Percentiles rank a stretch among this genome's conserved stretches.
Conservation (phyloP, 75 land plant species). For the Pinus taeda region DNA sequence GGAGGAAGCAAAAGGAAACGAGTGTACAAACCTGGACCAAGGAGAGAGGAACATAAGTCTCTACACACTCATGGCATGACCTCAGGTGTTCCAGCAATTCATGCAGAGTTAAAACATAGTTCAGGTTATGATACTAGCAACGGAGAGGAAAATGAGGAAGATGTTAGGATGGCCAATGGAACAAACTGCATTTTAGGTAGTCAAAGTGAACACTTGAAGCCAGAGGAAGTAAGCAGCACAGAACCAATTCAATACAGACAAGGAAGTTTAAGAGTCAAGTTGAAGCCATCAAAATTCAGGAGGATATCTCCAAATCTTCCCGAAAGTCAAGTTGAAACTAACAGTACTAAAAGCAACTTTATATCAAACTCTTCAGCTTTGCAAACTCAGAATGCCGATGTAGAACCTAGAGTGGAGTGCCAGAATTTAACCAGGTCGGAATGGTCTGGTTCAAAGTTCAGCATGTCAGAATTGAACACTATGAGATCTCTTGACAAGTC, state of each 20-base stretch:
- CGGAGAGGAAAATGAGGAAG: not conserved
- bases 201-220: not conserved
- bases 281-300: conserved; percentile 8
- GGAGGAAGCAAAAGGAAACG: conserved; percentile 3
- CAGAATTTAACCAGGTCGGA: not conserved
- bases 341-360: not conserved
- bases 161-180: conserved; percentile 1
- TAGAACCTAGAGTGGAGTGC: not conserved
- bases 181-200: not conserved
- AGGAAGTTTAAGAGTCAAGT: conserved; percentile 9
- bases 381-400: not conserved
- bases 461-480: not conserved
- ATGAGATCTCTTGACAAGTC: not conserved
- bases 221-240: conserved; percentile 1
- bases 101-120: not conserved
- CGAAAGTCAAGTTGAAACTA: not conserved
- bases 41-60: not conserved
- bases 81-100: not conserved
- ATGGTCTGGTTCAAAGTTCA: not conserved
- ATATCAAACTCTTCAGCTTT: not conserved
- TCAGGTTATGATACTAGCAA: not conserved
- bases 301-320: not conserved
- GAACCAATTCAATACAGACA: not conserved
- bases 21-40: not conserved
- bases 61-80: not conserved